Evolutionary conservation across 768 basidiomycete species (phyloP), one percentile per base, ranked within the genome.

Genomic region (Leucosporidium creatinivorum): DNA sequence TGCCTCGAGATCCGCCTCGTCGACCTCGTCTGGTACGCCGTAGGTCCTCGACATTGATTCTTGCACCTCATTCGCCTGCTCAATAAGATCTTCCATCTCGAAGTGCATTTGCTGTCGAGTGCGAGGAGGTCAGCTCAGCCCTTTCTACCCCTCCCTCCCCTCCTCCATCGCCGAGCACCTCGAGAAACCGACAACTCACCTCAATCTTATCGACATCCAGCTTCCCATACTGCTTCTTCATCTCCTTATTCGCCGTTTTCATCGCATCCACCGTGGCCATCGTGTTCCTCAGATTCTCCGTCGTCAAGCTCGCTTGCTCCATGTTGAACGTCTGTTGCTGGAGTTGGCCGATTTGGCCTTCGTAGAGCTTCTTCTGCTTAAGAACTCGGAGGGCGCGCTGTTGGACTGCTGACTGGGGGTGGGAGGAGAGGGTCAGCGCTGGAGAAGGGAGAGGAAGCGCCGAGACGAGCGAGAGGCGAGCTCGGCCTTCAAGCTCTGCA

Each of bases 231-330:
- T 97, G 93, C 78, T 89, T 92, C 81, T 85, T 85, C 80, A 99
- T 84, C 78, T 97, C 93, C 81, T 93, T 97, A 80, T 97, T 98
- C 23, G 96, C 93, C 23, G 83, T 76, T 77, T 91, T 85, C 93
- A 99, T 97, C 8, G 93, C 96, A 72, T 96, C 91, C 33, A 98
- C 85, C 0, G 96, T 97, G 18, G 91, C 94, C 94, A 99, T 98
- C 75, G 96, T 98, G 77, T 97, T 98, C 71, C 91, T 86, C 75
- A 98, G 79, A 79, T 98, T 98, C 80, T 98, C 96, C n/a, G 94
- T 98, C 13, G 91, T 87, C 75, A 98, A 85, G 19, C 89, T 85
- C 18, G 93, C 89, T 63, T 89, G 92, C 80, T 99, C 93, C 89
- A 98, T 98, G 79, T 99, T 98, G 82, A 91, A 98, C 28, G 90